phyloP scores from a whole-genome alignment of 1,139 yeast genomes.

The Fermentozyma sake region DNA sequence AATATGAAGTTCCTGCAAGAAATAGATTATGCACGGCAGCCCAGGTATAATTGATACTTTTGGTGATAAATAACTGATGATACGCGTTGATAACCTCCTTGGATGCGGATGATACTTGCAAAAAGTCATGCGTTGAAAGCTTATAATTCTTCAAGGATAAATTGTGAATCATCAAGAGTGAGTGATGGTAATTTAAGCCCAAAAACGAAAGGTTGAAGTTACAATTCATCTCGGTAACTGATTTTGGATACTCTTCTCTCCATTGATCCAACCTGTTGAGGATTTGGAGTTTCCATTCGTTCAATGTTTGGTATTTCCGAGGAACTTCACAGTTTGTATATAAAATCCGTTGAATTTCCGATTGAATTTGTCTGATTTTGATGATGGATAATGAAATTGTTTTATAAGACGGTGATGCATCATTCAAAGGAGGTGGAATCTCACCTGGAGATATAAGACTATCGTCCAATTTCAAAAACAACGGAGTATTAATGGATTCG shows the following conservation, averaged over 20 bases:
- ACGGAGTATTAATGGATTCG: constrained; percentile 57
- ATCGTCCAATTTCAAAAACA: constrained; percentile 75
- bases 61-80: constrained; percentile 48
- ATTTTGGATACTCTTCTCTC: constrained; percentile 55
- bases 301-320: constrained; percentile 48
- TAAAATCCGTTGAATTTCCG: constrained; percentile 67
- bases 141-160: constrained; percentile 65
- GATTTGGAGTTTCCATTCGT: constrained; percentile 57
- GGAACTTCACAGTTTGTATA: constrained; percentile 73
- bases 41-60: constrained; percentile 82
- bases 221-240: constrained; percentile 62
- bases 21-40: constrained; percentile 86
- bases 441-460: constrained; percentile 37
- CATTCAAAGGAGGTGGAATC: not conserved
- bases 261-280: constrained; percentile 53
- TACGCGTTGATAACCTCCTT: constrained; percentile 64
- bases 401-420: constrained; percentile 45
- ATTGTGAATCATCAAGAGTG: constrained; percentile 69
- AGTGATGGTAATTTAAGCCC: constrained; percentile 71
- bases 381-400: constrained; percentile 62
- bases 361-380: constrained; percentile 66
- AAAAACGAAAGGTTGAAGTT: constrained; percentile 68
- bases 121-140: constrained; percentile 50
- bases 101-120: constrained; percentile 59
- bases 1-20: constrained; percentile 83